These are phyloP conservation scores for Aphanomyces stellatus DNA, from an alignment of 352 stramenopile genomes.

Conservation along the genomic window DNA sequence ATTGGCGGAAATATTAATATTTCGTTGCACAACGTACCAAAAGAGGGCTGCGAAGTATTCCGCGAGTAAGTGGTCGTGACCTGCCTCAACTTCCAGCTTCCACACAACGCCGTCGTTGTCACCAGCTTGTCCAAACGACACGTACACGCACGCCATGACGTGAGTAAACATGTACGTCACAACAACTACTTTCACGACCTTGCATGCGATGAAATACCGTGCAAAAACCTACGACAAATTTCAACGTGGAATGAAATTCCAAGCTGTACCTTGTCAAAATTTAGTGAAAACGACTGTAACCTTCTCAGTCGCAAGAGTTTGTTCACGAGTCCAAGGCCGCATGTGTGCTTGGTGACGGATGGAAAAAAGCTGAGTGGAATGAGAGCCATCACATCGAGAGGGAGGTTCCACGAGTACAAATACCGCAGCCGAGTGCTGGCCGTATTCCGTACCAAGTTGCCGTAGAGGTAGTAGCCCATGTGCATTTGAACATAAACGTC, in stretches of 20 bases:
- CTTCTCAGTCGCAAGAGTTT: slow-evolving; percentile 4
- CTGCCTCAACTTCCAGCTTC: not conserved
- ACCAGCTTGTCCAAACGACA: not conserved
- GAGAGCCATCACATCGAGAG: not conserved
- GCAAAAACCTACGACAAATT: slow-evolving; percentile 7
- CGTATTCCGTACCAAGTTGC: slow-evolving; percentile 7
- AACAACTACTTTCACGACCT: slow-evolving; percentile 13
- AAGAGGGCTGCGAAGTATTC: slow-evolving; percentile 15
- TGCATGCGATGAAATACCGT: slow-evolving; percentile 10
- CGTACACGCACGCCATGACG: slow-evolving; percentile 1
- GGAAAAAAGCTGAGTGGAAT: not conserved
- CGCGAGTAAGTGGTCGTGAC: not conserved
- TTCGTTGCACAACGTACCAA: slow-evolving; percentile 10
- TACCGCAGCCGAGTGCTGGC: not conserved
- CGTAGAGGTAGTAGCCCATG: not conserved
- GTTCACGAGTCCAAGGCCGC: not conserved
- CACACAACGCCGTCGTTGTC: not conserved
- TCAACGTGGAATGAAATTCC: not conserved
- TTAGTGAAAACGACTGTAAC: not conserved
- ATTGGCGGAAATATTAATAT: too few relatives aligned
- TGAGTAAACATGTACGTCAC: slow-evolving; percentile 5
- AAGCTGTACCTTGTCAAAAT: slow-evolving; percentile 15
- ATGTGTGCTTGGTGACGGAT: not conserved
- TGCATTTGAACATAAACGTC: slow-evolving; percentile 7
- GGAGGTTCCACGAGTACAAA: not conserved